A percentile compares a stretch with the other conserved stretches of the same genome.
phyloP scores from a whole-genome alignment of 257 asterid genomes.

The Ocimum tenuiflorum region DNA sequence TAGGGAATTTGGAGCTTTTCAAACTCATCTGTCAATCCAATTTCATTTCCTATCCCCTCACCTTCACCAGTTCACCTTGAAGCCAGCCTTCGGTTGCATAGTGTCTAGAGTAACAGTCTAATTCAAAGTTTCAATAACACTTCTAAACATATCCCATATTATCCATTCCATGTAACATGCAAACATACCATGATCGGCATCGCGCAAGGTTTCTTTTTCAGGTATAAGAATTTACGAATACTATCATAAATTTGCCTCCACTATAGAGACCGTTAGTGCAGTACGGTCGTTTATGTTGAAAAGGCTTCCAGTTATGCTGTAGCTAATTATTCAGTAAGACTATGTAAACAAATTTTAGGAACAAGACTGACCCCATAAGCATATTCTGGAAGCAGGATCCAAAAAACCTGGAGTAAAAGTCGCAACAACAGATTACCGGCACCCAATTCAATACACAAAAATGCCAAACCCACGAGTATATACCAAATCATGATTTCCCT shows the following conservation, averaged over 20 bases:
- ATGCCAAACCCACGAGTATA: background rate
- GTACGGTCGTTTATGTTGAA: background rate
- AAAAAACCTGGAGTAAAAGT: background rate
- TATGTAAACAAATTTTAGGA: too few species aligned
- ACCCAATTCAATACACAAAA: background rate
- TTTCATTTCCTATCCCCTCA: background rate
- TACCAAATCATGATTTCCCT: background rate
- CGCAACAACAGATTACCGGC: background rate
- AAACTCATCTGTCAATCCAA: background rate
- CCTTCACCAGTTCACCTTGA: background rate
- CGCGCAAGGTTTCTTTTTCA: background rate
- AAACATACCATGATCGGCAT: background rate
- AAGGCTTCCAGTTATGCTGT: background rate
- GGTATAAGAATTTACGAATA: background rate
- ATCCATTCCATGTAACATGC: background rate
- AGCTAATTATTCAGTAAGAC: background rate
- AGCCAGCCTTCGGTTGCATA: background rate
- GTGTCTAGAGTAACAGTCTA: background rate
- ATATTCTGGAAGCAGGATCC: background rate
- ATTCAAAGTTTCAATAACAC: background rate
- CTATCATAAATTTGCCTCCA: background rate
- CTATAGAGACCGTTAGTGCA: background rate
- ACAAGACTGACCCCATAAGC: too few species aligned
- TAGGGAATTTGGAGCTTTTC: background rate
- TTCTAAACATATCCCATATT: background rate